Base-by-base conservation (phyloP, 495 filamentous ascomycete species). In the Neurospora hispaniola region DNA sequence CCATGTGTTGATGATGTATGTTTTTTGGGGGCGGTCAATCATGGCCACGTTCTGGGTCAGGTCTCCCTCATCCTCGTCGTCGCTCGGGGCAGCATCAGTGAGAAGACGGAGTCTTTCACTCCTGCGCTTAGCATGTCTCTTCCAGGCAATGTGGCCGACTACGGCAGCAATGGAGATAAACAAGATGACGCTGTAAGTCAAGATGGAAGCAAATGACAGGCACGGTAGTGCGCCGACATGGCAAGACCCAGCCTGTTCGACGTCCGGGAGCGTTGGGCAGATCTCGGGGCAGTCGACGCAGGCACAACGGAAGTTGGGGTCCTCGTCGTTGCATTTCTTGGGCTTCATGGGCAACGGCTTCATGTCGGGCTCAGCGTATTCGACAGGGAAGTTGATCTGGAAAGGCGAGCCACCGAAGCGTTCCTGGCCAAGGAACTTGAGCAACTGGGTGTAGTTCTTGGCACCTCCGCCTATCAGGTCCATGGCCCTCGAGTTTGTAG, bases 401-500 rank as follows among this genome's bases (percentile, higher is more conserved):
- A 99, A 98, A 1, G 96, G 96, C 70, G 94, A 97, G 9, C 96
- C 96, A 18, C 95, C 86, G 8, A 88, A 82, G 78, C 94, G 94
- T 85, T 96, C 92, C 75, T 96, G 89, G 12, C 96, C 96, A n/a
- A 99, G 81, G 78, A 97, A 99, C 75, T 91, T 92, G 73, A 99
- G 79, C 76, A 99, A 92, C 40, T 90, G 85, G 0, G 87, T 86
- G 81, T 94, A 97, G 78, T 97, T 90, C 84, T 96, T 97, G 23
- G 96, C 96, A 38, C 94, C 94, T 12, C 96, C 96, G 10, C 96
- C 96, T 74, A 98, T 97, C 75, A 98, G 90, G 73, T 93, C 91
- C 86, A 99, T 99, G 12, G 94, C 94, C 76, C 90, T 92, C 27
- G 91, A 90, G 74, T 96, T 96, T 4, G 96, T 94, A 3, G 93